These are phyloP conservation scores for Davidsoniella virescens DNA, from an alignment of 2,329 filamentous ascomycete species.

Conservation along the genomic window DNA sequence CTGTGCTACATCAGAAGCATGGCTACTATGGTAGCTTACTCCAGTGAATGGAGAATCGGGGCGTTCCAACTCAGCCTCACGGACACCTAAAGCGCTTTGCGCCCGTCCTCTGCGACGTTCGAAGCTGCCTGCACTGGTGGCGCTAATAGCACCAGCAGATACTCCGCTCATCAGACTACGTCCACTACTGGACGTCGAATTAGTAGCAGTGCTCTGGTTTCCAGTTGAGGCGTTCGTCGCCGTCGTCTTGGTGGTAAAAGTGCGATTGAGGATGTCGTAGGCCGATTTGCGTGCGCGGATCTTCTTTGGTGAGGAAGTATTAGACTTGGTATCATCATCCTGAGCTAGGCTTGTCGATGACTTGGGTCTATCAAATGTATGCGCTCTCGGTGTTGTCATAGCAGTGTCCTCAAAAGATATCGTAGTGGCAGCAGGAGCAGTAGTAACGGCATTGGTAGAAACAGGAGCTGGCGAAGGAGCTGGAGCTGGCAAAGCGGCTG, in stretches of 20 bases:
- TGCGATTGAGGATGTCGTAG: slow-evolving; percentile 66
- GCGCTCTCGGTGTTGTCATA: slow-evolving; percentile 34
- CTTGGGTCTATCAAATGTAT: slow-evolving; percentile 35
- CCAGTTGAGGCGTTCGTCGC: slow-evolving; percentile 63
- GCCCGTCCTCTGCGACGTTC: slow-evolving; percentile 55
- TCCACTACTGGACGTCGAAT: slow-evolving; percentile 61
- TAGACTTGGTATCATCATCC: slow-evolving; percentile 12
- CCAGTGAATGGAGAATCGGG: slow-evolving; percentile 55
- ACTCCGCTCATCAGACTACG: slow-evolving; percentile 86
- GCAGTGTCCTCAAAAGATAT: slow-evolving; percentile 21
- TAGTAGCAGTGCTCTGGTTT: slow-evolving; percentile 55
- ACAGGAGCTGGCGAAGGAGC: neutral
- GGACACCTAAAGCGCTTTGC: slow-evolving; percentile 48
- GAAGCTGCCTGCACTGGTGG: slow-evolving; percentile 86
- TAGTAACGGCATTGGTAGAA: neutral
- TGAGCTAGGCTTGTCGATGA: slow-evolving; percentile 35
- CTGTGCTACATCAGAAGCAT: slow-evolving; percentile 38
- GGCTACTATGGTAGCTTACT: slow-evolving; percentile 82
- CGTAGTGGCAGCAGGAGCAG: neutral
- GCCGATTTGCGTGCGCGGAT: slow-evolving; percentile 55
- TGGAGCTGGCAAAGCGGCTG: neutral
- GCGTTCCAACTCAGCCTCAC: slow-evolving; percentile 37
- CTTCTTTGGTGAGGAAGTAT: slow-evolving; percentile 20
- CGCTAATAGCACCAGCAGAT: slow-evolving; percentile 81
- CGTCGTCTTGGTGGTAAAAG: slow-evolving; percentile 76